phyloP scores from a whole-genome alignment of 1,284 basidiomycete species.

The Sporisorium scitamineum region DNA sequence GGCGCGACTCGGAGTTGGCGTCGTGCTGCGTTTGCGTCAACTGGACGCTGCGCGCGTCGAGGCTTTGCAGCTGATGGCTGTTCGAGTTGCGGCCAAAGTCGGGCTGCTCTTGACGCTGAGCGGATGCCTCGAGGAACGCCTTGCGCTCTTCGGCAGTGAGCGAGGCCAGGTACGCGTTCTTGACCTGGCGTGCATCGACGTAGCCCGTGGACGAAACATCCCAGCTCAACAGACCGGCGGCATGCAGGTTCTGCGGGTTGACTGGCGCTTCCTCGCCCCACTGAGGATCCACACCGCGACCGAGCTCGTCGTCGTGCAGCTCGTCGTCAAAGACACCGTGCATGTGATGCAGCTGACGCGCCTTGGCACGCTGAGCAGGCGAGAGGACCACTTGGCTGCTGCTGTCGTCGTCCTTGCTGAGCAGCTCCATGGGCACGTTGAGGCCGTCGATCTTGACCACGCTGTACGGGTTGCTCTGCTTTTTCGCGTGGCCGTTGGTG shows the following conservation, averaged over 20 bases:
- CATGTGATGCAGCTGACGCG: constrained; percentile 51
- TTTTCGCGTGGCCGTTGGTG: constrained; percentile 32
- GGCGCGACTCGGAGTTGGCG: constrained; percentile 17
- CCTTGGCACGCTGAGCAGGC: constrained; percentile 53
- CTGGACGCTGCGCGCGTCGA: constrained; percentile 27
- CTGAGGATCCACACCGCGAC: constrained; percentile 26
- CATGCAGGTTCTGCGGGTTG: constrained; percentile 25
- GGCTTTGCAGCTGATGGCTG: constrained; percentile 12
- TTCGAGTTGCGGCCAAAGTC: constrained; percentile 13
- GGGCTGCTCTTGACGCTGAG: constrained; percentile 13
- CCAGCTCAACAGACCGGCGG: constrained; percentile 41
- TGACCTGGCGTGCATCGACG: constrained; percentile 51
- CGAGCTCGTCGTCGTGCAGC: constrained; percentile 43
- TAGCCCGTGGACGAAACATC: constrained; percentile 54
- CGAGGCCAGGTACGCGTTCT: constrained; percentile 50
- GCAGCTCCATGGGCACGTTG: constrained; percentile 41
- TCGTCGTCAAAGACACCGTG: constrained; percentile 57
- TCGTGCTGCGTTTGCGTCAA: constrained; percentile 22
- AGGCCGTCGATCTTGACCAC: constrained; percentile 43
- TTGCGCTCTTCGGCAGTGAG: constrained; percentile 41
- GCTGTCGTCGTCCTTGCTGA: constrained; percentile 50
- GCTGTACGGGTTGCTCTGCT: constrained; percentile 51
- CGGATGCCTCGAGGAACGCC: constrained; percentile 36
- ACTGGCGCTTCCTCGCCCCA: constrained; percentile 43
- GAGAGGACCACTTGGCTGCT: constrained; percentile 47